Evolutionary conservation across 1,284 basidiomycete species (phyloP).

Genomic region (Tilletia setariae): DNA sequence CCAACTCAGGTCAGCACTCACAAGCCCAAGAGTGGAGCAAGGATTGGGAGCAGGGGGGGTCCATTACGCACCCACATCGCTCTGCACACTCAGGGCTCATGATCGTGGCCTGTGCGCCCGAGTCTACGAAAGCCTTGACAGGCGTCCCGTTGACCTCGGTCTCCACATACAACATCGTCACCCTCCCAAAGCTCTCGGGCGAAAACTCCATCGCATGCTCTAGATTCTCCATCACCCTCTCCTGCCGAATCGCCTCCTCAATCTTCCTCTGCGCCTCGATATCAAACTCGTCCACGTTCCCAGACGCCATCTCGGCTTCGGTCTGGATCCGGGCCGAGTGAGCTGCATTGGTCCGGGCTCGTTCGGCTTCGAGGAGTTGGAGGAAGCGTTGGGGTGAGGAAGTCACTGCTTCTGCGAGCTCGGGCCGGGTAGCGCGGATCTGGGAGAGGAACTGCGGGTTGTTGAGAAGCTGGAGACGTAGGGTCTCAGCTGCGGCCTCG

Average conservation of each 20-base stretch:
- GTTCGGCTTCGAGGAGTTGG: slow-evolving; percentile 28
- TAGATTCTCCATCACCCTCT: slow-evolving; percentile 73
- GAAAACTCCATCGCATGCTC: slow-evolving; percentile 55
- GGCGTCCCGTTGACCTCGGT: slow-evolving; percentile 73
- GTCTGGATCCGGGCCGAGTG: slow-evolving; percentile 57
- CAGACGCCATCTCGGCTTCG: slow-evolving; percentile 71
- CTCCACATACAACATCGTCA: slow-evolving; percentile 95
- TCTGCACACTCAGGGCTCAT: slow-evolving; percentile 95
- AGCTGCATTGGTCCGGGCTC: slow-evolving; percentile 21
- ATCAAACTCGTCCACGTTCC: slow-evolving; percentile 80
- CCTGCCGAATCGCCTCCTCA: slow-evolving; percentile 86
- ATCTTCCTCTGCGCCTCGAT: slow-evolving; percentile 78
- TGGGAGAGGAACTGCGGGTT: slow-evolving; percentile 75
- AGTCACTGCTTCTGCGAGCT: slow-evolving; percentile 29
- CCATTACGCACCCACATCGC: slow-evolving; percentile 69
- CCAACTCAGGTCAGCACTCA: slow-evolving; percentile 53
- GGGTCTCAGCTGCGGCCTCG: slow-evolving; percentile 81
- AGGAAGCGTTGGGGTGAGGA: slow-evolving; percentile 23
- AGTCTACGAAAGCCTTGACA: slow-evolving; percentile 96
- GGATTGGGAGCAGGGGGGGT: not conserved
- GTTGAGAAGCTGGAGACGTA: slow-evolving; percentile 79
- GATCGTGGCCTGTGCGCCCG: slow-evolving; percentile 92
- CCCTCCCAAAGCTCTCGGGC: slow-evolving; percentile 88
- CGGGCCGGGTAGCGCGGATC: slow-evolving; percentile 58
- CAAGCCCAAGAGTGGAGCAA: not conserved